Conservation (phyloP, 164 flowering plant species). For the Hamamelis virginiana region DNA sequence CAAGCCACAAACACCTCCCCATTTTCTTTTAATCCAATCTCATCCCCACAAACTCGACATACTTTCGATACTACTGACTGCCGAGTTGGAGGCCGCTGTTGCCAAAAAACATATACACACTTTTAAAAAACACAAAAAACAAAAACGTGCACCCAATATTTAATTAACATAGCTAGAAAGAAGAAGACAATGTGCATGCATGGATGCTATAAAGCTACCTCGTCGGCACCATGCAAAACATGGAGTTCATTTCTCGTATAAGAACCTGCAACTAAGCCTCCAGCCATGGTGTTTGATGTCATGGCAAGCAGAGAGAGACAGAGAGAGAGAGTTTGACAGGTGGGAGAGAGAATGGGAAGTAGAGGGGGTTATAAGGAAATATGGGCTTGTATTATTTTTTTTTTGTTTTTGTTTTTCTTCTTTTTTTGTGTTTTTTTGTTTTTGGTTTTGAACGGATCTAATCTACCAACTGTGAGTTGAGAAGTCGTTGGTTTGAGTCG, state of each 20-base stretch:
- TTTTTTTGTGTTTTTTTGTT: no score
- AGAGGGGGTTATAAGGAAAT: conserved; percentile 8
- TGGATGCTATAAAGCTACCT: conserved; percentile 28
- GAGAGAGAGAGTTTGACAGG: not conserved
- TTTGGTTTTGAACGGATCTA: no score
- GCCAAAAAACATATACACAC: not conserved
- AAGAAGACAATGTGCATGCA: not conserved
- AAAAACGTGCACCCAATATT: no score
- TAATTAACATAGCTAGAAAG: no score
- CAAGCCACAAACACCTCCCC: conserved; percentile 59
- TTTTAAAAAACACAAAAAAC: no score
- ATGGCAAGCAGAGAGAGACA: conserved; percentile 18
- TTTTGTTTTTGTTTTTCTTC: not conserved
- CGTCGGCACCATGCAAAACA: conserved; percentile 31
- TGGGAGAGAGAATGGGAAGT: not conserved
- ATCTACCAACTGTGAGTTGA: conserved; percentile 67
- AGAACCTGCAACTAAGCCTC: conserved; percentile 49
- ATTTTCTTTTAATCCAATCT: conserved; percentile 41
- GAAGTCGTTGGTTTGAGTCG: conserved; percentile 77
- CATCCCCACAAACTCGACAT: conserved; percentile 61
- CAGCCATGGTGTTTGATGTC: conserved; percentile 48
- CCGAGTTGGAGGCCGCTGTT: conserved; percentile 31
- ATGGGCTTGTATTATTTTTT: conserved; percentile 15
- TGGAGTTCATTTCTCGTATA: conserved; percentile 39
- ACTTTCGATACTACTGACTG: conserved; percentile 27